Evolutionary conservation across 768 basidiomycete genomes (phyloP).

Genomic region (Phanerochaete carnosa): DNA sequence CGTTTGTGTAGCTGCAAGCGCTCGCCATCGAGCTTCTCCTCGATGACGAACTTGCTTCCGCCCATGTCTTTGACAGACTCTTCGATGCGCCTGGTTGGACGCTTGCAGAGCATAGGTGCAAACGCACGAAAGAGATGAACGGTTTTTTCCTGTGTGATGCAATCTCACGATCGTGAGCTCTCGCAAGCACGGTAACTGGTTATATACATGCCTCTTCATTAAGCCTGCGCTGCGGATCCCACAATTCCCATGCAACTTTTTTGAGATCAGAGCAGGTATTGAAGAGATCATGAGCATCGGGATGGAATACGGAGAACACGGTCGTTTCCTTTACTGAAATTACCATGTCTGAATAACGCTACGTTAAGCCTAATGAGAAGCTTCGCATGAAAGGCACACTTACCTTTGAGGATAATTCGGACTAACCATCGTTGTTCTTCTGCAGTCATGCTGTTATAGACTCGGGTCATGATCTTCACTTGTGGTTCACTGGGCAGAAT

Average conservation of each 20-base stretch:
- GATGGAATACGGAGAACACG: conserved; percentile 87
- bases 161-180: background rate
- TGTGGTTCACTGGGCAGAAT: conserved; percentile 60
- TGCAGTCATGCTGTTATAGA: conserved; percentile 78
- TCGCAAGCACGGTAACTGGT: background rate
- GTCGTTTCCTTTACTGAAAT: conserved; percentile 95
- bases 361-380: background rate
- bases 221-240: conserved; percentile 68
- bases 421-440: conserved; percentile 95
- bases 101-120: conserved; percentile 93
- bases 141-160: conserved; percentile 62
- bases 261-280: conserved; percentile 97
- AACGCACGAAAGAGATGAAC: conserved; percentile 84
- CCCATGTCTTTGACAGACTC: conserved; percentile 86
- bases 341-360: conserved; percentile 62
- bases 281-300: conserved; percentile 90
- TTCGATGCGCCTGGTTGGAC: conserved; percentile 76
- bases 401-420: conserved; percentile 94
- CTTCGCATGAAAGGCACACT: background rate
- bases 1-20: conserved; percentile 93
- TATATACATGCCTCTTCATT: conserved; percentile 47
- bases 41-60: conserved; percentile 77
- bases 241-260: conserved; percentile 87
- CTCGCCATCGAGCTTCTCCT: conserved; percentile 98
- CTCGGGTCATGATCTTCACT: conserved; percentile 67